Evolutionary conservation across 2,329 filamentous ascomycete genomes (phyloP).

Genomic region (Ophiostoma perfectum): DNA sequence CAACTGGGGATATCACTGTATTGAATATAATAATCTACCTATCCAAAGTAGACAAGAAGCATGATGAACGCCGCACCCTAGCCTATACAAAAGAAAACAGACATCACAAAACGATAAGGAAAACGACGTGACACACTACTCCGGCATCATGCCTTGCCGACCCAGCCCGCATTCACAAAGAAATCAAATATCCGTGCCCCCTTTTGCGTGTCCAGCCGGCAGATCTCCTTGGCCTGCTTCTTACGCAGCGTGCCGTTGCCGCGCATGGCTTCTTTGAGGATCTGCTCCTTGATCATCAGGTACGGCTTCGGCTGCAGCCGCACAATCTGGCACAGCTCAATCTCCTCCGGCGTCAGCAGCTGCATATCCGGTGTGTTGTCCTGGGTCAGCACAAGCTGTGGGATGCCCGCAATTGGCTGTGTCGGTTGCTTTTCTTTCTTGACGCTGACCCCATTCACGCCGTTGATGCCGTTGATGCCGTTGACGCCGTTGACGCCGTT

Average conservation of each 20-base stretch:
- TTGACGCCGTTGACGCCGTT: conserved; percentile 31
- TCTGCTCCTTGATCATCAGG: conserved; percentile 84
- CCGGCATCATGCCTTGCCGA: conserved; percentile 63
- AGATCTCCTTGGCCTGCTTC: conserved; percentile 86
- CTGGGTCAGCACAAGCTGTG: conserved; percentile 62
- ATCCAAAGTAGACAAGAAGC: not conserved
- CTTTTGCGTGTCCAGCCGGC: conserved; percentile 76
- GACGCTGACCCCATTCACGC: conserved; percentile 34
- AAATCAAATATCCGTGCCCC: conserved; percentile 87
- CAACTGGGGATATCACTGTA: conserved; percentile 7
- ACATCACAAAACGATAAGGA: not conserved
- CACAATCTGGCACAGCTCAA: conserved; percentile 77
- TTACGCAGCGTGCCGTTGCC: conserved; percentile 85
- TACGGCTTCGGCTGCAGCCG: conserved; percentile 92
- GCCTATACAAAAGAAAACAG: not conserved
- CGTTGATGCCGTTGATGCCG: conserved; percentile 28
- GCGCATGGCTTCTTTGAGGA: conserved; percentile 87
- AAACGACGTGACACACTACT: not conserved
- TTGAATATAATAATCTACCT: conserved; percentile 1
- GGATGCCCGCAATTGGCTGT: conserved; percentile 55
- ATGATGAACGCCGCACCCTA: not conserved
- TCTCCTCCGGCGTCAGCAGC: conserved; percentile 76
- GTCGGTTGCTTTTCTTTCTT: conserved; percentile 49
- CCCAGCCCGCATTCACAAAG: conserved; percentile 87
- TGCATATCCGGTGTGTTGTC: conserved; percentile 79